Percentiles rank a stretch among this genome's conserved stretches.
phyloP scores from a whole-genome alignment of 148 eudicot genomes.

The Rhododendron vialii region DNA sequence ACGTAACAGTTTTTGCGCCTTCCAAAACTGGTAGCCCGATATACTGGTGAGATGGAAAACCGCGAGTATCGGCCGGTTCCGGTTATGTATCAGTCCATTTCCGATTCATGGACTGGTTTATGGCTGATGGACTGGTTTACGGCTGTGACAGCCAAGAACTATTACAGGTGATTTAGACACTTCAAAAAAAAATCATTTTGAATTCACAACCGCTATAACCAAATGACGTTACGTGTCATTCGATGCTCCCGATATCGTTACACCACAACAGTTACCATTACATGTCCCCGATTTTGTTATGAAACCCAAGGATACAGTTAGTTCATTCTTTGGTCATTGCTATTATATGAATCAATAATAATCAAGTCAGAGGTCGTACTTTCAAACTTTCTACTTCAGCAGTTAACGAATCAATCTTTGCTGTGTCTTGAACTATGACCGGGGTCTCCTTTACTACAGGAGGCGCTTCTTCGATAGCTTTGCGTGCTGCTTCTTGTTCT shows the following conservation, averaged over 20 bases:
- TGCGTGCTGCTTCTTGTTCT: slow-evolving; percentile 83
- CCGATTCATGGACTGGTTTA: background rate
- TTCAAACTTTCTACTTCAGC: slow-evolving; percentile 70
- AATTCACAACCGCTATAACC: background rate
- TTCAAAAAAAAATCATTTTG: background rate
- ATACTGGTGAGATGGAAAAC: background rate
- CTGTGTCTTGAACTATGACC: slow-evolving; percentile 82
- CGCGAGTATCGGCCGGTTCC: background rate
- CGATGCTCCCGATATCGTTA: background rate
- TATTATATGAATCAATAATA: background rate
- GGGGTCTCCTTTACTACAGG: slow-evolving; percentile 90
- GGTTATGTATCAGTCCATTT: background rate
- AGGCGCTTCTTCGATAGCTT: slow-evolving; percentile 91
- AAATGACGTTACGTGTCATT: background rate
- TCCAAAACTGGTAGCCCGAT: background rate
- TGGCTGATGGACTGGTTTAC: too few species aligned
- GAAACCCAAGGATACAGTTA: background rate
- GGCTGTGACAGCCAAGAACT: background rate
- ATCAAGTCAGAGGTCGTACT: slow-evolving; percentile 35
- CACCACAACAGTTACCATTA: background rate
- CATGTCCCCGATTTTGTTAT: background rate
- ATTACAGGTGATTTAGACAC: background rate
- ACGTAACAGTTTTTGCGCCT: background rate
- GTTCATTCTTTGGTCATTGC: background rate
- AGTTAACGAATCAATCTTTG: slow-evolving; percentile 68